Evolutionary conservation across 2,329 filamentous ascomycete species (phyloP).

Genomic region (Blastomyces gilchristii): DNA sequence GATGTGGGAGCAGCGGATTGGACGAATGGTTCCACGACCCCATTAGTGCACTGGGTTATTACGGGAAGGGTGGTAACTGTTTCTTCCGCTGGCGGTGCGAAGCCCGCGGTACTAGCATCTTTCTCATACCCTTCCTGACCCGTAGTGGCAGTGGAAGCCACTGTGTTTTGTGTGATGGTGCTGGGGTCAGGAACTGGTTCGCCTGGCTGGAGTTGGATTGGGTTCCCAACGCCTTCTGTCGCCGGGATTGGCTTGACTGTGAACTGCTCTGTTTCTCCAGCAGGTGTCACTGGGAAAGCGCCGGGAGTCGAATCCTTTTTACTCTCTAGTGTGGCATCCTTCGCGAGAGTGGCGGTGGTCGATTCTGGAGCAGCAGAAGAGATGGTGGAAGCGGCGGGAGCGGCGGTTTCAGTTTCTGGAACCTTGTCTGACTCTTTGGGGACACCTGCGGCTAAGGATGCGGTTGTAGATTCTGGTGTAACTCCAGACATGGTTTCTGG

Average conservation of each 20-base stretch:
- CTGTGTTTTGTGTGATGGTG: slow-evolving; percentile 56
- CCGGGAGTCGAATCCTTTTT: slow-evolving; percentile 45
- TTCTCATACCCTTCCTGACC: slow-evolving; percentile 84
- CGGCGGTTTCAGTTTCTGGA: slow-evolving; percentile 12
- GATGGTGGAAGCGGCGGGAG: slow-evolving; percentile 35
- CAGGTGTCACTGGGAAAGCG: slow-evolving; percentile 63
- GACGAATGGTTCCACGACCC: slow-evolving; percentile 44
- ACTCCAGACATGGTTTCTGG: slow-evolving; percentile 47
- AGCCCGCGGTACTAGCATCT: slow-evolving; percentile 46
- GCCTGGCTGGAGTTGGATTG: slow-evolving; percentile 66
- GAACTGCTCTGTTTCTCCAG: slow-evolving; percentile 36
- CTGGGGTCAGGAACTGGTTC: slow-evolving; percentile 64
- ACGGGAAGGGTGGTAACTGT: slow-evolving; percentile 31
- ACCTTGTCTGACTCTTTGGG: slow-evolving; percentile 39
- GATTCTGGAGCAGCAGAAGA: slow-evolving; percentile 58
- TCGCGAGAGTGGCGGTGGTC: slow-evolving; percentile 60
- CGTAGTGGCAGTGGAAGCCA: slow-evolving; percentile 54
- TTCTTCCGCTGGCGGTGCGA: slow-evolving; percentile 32
- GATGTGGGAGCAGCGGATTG: slow-evolving; percentile 42
- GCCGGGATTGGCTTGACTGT: slow-evolving; percentile 51
- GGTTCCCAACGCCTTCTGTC: slow-evolving; percentile 57
- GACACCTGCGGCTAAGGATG: slow-evolving; percentile 55
- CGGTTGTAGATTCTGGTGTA: slow-evolving; percentile 59
- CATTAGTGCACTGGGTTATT: slow-evolving; percentile 34
- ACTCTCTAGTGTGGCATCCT: slow-evolving; percentile 52